Evolutionary conservation across 2,329 filamentous ascomycete genomes (phyloP).

Genomic region (Monilinia polystroma): DNA sequence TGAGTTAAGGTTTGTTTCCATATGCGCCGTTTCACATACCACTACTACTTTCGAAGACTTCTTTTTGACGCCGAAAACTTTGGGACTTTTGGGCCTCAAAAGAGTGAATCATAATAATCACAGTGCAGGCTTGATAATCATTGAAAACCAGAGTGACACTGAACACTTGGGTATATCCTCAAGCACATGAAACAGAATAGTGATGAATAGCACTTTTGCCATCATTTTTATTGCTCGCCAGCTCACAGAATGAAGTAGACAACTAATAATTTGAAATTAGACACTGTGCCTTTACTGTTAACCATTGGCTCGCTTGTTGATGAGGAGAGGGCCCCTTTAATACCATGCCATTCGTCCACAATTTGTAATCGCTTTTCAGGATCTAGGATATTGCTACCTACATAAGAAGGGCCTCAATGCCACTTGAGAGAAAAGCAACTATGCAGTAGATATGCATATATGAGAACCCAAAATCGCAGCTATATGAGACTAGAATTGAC

Average conservation of each 20-base stretch:
- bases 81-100: constrained; percentile 7
- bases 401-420: not conserved
- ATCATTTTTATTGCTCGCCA: no score
- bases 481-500: no score
- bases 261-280: not conserved
- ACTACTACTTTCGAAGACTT: constrained; percentile 24
- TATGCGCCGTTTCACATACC: not conserved
- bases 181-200: no score
- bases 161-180: no score
- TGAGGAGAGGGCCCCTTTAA: not conserved
- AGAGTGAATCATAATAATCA: not conserved
- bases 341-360: not conserved
- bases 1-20: no score
- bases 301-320: not conserved
- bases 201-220: no score
- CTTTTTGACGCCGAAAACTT: constrained; percentile 20
- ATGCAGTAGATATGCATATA: not conserved
- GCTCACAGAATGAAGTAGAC: no score
- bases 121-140: not conserved
- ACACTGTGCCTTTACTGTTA: not conserved
- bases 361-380: not conserved
- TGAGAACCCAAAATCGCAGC: no score
- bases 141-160: no score
- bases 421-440: not conserved
- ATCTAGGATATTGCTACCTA: not conserved